Percentiles rank a stretch among this genome's conserved stretches.
phyloP scores from a whole-genome alignment of 441 rosid species.

The Erodium chrysanthum region DNA sequence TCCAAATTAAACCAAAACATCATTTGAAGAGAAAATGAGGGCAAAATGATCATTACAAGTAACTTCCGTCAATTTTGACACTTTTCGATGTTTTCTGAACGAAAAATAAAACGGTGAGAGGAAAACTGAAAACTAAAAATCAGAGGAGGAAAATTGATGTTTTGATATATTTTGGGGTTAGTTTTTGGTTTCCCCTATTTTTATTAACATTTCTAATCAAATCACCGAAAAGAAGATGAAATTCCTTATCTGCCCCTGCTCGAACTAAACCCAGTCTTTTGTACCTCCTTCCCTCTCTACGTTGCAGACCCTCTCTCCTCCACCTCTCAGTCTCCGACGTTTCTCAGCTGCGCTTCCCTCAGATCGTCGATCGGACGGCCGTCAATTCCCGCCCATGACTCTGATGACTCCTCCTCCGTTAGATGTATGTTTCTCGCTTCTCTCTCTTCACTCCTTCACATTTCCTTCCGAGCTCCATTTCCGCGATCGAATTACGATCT shows the following conservation, averaged over 20 bases:
- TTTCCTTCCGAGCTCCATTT: background rate
- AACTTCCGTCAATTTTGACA: too few relatives aligned
- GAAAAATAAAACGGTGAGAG: too few relatives aligned
- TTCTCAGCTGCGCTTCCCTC: conserved; percentile 13
- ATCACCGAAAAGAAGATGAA: too few relatives aligned
- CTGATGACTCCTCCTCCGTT: conserved; percentile 74
- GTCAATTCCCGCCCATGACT: conserved; percentile 38
- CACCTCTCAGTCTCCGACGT: conserved; percentile 1
- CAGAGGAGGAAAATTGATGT: too few relatives aligned
- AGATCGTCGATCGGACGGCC: conserved; percentile 34
- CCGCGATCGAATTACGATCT: background rate
- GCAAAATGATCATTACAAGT: too few relatives aligned
- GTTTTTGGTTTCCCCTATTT: too few relatives aligned
- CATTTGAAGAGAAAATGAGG: too few relatives aligned
- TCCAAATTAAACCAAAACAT: too few relatives aligned
- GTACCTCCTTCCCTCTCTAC: background rate
- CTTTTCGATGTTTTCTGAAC: too few relatives aligned
- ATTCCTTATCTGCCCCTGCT: background rate
- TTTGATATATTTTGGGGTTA: too few relatives aligned
- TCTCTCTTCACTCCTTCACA: background rate
- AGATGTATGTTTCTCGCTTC: conserved; percentile 34
- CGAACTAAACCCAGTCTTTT: background rate
- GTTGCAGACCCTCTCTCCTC: background rate
- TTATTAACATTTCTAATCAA: too few relatives aligned
- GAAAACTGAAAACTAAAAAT: too few relatives aligned